These are phyloP conservation scores for Pyrus hybrid DNA, from an alignment of 331 rosid genomes.

Conservation along the genomic window DNA sequence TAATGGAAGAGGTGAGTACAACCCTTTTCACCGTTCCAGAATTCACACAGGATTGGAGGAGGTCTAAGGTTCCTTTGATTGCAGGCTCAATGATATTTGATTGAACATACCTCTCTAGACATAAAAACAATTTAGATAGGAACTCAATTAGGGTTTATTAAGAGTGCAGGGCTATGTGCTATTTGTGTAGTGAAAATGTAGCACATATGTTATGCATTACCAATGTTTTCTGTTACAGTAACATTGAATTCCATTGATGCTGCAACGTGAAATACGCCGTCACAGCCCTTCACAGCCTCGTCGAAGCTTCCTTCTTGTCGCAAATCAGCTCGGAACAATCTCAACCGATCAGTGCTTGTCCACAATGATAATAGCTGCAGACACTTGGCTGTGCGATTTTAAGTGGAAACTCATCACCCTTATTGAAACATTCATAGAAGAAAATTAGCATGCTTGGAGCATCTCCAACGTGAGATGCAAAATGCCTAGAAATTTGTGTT, in stretches of 20 bases:
- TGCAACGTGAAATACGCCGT: constrained; percentile 81
- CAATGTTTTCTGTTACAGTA: constrained; percentile 28
- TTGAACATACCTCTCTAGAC: constrained; percentile 48
- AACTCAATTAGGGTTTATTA: too few species aligned
- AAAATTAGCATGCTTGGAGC: background rate
- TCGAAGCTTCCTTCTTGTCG: constrained; percentile 68
- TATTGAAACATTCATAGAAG: background rate
- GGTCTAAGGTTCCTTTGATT: constrained; percentile 53
- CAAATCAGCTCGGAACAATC: constrained; percentile 67
- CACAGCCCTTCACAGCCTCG: constrained; percentile 65
- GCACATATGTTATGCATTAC: constrained; percentile 17
- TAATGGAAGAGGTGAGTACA: constrained; percentile 78
- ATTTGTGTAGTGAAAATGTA: too few species aligned
- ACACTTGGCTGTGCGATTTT: constrained; percentile 43
- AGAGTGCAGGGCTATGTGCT: too few species aligned
- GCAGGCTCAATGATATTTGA: constrained; percentile 48
- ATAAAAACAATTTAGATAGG: too few species aligned
- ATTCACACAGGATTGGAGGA: constrained; percentile 63
- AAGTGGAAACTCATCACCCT: background rate
- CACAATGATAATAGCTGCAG: constrained; percentile 48
- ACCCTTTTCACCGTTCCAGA: constrained; percentile 72
- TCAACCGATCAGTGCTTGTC: constrained; percentile 41
- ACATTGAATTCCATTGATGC: constrained; percentile 67
- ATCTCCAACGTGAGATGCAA: too few species aligned
- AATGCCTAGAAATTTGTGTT: too few species aligned